Percentiles rank a stretch among this genome's conserved stretches.
Conservation (phyloP, 805 yeast genomes). For the Candida saitoana region DNA sequence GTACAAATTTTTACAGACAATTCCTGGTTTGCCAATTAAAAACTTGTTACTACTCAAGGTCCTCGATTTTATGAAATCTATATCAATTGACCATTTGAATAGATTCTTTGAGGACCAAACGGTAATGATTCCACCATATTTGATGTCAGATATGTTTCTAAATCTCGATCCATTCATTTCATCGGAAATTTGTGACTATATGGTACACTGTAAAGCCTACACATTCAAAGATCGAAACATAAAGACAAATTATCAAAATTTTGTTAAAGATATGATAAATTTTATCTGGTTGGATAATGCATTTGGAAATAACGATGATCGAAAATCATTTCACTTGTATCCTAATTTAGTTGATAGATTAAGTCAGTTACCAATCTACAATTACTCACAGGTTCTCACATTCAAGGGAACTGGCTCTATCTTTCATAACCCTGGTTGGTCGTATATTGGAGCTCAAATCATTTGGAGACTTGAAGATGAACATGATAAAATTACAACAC, state of each 20-base stretch:
- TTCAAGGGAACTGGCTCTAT: constrained; percentile 30
- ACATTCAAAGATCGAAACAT: constrained; percentile 18
- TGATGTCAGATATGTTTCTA: constrained; percentile 36
- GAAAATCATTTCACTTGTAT: constrained; percentile 36
- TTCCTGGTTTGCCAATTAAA: constrained; percentile 5
- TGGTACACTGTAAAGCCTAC: constrained; percentile 39
- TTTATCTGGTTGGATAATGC: constrained; percentile 55
- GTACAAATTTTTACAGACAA: constrained; percentile 1
- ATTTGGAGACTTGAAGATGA: constrained; percentile 47
- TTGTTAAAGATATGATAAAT: constrained; percentile 54
- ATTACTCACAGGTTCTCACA: constrained; percentile 17
- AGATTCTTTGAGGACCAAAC: constrained; percentile 10
- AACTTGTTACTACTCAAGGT: constrained; percentile 8
- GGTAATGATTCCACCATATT: constrained; percentile 37
- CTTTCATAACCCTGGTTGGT: constrained; percentile 51
- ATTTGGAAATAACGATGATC: constrained; percentile 27
- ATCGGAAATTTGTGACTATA: constrained; percentile 44
- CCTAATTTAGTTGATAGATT: constrained; percentile 27
- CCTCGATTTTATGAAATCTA: constrained; percentile 11
- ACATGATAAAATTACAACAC: constrained; percentile 20
- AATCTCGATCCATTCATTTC: constrained; percentile 41
- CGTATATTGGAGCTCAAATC: constrained; percentile 39
- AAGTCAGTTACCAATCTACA: constrained; percentile 26
- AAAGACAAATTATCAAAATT: constrained; percentile 42
- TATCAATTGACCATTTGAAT: constrained; percentile 9